These are phyloP conservation scores for Parietichytrium sp. DNA, from an alignment of 108 stramenopile species.

Conservation along the genomic window DNA sequence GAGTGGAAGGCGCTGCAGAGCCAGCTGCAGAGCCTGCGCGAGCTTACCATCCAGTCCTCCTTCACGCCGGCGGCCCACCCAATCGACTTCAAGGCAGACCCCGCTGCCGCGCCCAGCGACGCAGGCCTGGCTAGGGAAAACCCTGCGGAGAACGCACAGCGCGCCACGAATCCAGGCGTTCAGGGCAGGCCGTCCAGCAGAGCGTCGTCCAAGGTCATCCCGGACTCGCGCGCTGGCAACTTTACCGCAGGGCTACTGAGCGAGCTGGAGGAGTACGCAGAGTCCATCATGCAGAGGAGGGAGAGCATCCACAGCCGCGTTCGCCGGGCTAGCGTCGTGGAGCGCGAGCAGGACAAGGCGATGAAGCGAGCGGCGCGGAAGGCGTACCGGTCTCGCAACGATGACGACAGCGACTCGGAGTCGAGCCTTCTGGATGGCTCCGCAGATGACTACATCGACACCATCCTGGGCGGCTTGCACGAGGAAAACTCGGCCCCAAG, in stretches of 20 bases:
- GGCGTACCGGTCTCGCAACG: too few relatives aligned
- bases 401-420: too few relatives aligned
- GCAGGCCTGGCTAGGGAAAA: background rate
- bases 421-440: too few relatives aligned
- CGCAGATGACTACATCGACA: too few relatives aligned
- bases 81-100: background rate
- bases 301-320: background rate
- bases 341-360: too few relatives aligned
- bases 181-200: too few relatives aligned
- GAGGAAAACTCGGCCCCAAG: too few relatives aligned
- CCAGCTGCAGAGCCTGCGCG: slow-evolving; percentile 13
- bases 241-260: background rate
- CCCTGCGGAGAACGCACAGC: background rate
- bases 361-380: too few relatives aligned
- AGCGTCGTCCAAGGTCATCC: background rate
- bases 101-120: background rate
- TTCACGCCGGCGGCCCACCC: background rate
- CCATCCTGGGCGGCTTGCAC: too few relatives aligned
- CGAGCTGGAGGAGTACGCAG: slow-evolving; percentile 31
- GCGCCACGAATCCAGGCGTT: background rate
- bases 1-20: slow-evolving; percentile 16
- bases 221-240: background rate
- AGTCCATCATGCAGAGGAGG: background rate
- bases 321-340: background rate
- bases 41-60: slow-evolving; percentile 20